A percentile compares a stretch with the other conserved stretches of the same genome.
These are phyloP conservation scores for Leccinum sublutescens DNA, from an alignment of 768 basidiomycete genomes.

Conservation along the genomic window DNA sequence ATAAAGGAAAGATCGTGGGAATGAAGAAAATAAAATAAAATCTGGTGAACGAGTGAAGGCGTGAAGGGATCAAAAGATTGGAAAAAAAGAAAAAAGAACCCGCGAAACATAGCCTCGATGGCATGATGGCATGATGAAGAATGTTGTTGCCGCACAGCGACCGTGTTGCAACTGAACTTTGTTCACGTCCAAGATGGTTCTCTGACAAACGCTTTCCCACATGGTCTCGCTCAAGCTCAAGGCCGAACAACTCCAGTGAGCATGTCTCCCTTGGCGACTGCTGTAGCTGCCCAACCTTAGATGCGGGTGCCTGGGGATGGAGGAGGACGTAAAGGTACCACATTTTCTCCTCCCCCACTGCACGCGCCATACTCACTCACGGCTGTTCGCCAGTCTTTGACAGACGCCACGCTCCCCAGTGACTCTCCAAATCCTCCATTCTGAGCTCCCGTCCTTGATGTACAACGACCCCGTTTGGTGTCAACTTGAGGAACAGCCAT, in stretches of 20 bases:
- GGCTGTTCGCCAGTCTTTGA: conserved; percentile 56
- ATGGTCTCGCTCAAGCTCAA: not conserved
- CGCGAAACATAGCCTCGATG: not conserved
- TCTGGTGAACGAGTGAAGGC: not conserved
- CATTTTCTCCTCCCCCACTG: not conserved
- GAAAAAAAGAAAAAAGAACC: too few relatives aligned
- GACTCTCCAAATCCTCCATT: conserved; percentile 61
- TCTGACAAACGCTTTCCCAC: too few relatives aligned
- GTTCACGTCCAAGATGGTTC: not conserved
- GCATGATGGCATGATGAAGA: too few relatives aligned
- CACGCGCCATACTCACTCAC: conserved; percentile 34
- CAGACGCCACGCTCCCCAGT: conserved; percentile 62
- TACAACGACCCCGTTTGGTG: conserved; percentile 67
- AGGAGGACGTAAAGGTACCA: too few relatives aligned
- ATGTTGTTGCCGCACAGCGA: not conserved
- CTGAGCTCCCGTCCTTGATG: conserved; percentile 75
- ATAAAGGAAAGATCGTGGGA: not conserved
- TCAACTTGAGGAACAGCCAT: conserved; percentile 57
- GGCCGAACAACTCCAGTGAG: not conserved
- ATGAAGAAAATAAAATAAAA: too few relatives aligned
- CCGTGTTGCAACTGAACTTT: not conserved
- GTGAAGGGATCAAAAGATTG: not conserved
- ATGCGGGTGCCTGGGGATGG: not conserved
- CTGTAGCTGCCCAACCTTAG: not conserved
- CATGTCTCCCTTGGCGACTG: conserved; percentile 17